Evolutionary conservation across 768 basidiomycete genomes (phyloP).

Genomic region (Russula virescens): DNA sequence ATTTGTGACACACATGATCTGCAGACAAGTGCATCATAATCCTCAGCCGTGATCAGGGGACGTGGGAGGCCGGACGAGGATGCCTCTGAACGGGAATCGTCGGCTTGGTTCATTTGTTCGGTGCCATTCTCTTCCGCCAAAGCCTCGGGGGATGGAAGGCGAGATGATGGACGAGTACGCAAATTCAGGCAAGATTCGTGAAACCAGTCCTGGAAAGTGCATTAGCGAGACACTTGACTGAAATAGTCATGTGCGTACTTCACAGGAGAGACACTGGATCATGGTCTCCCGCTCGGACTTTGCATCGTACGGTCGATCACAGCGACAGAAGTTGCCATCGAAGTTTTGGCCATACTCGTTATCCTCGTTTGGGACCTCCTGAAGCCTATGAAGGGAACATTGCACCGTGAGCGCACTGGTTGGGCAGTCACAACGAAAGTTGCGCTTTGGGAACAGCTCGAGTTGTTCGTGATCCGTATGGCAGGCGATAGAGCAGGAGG

Average conservation of each 20-base stretch:
- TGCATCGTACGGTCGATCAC: conserved; percentile 64
- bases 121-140: not conserved
- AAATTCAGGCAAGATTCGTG: conserved; percentile 87
- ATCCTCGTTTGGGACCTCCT: conserved; percentile 48
- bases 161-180: conserved; percentile 53
- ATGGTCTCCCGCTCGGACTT: conserved; percentile 74
- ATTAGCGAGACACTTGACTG: conserved; percentile 8
- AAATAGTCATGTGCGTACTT: conserved; percentile 43
- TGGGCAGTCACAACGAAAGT: conserved; percentile 82
- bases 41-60: conserved; percentile 56
- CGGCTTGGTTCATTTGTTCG: conserved; percentile 30
- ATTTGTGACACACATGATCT: conserved; percentile 57
- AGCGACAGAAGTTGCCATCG: conserved; percentile 64
- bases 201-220: conserved; percentile 69
- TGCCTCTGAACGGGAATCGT: conserved; percentile 52
- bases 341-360: conserved; percentile 79
- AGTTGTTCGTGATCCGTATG: conserved; percentile 84
- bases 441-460: conserved; percentile 81
- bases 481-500: conserved; percentile 81
- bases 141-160: conserved; percentile 34
- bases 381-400: conserved; percentile 55
- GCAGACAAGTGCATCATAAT: conserved; percentile 77
- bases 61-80: conserved; percentile 64
- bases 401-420: conserved; percentile 53
- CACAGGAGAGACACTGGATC: conserved; percentile 83